Evolutionary conservation across 768 basidiomycete species (phyloP).

Genomic region (Lactarius sanguifluus): DNA sequence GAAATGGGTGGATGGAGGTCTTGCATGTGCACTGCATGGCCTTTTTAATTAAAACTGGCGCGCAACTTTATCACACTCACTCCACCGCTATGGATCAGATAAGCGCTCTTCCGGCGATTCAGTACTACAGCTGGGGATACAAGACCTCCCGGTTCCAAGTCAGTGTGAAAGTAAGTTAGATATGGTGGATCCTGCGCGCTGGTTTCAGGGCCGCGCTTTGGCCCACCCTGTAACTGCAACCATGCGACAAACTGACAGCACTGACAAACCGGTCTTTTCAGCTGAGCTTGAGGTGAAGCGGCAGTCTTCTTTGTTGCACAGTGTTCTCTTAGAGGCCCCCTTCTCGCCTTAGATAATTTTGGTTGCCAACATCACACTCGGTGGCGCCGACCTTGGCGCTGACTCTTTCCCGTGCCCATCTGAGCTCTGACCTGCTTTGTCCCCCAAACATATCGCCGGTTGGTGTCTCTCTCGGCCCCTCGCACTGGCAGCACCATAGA

Average conservation of each 20-base stretch:
- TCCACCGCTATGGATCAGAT: background rate
- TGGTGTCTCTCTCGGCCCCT: background rate
- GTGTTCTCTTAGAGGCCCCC: background rate
- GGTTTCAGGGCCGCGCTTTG: background rate
- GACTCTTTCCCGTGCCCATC: background rate
- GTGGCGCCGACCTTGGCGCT: background rate
- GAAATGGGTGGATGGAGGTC: background rate
- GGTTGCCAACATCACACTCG: background rate
- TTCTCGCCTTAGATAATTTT: background rate
- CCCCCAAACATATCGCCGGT: background rate
- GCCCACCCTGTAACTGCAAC: background rate
- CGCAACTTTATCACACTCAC: background rate
- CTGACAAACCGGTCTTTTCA: background rate
- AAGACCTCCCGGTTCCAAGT: background rate
- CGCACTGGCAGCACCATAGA: slow-evolving; percentile 12
- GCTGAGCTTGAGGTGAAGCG: background rate
- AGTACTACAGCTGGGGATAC: background rate
- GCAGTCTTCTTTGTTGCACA: background rate
- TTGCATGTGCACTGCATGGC: background rate
- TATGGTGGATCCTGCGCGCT: background rate
- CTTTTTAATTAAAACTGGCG: background rate
- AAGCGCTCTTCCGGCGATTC: background rate
- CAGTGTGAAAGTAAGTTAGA: background rate
- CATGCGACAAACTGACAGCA: too few relatives aligned
- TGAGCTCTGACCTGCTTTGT: background rate